A percentile compares a stretch with the other conserved stretches of the same genome.
Evolutionary conservation across 306 rosid genomes (phyloP).

Genomic region (Alnus glutinosa): DNA sequence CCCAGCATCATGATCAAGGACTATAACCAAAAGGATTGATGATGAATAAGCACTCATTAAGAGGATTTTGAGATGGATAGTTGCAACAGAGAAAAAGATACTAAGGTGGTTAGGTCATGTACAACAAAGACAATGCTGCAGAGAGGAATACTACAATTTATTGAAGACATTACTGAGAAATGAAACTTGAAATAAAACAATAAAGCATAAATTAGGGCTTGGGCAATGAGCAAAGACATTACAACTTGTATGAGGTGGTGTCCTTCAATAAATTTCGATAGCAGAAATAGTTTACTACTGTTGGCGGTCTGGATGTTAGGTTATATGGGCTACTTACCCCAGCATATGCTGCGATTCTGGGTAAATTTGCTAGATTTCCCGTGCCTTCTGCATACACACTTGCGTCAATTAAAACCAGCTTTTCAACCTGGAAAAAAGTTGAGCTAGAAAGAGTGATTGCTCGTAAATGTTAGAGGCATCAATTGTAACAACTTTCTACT

Average conservation of each 20-base stretch:
- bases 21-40: neutral
- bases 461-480: constrained; percentile 24
- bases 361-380: constrained; percentile 66
- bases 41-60: neutral
- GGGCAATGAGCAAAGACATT: neutral
- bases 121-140: constrained; percentile 11
- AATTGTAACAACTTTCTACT: constrained; percentile 3
- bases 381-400: constrained; percentile 90
- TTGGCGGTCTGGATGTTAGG: neutral
- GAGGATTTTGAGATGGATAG: neutral
- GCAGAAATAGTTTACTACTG: neutral
- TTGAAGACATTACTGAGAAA: neutral
- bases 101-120: neutral
- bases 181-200: neutral
- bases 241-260: too few relatives aligned
- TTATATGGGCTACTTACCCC: constrained; percentile 59
- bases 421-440: constrained; percentile 75
- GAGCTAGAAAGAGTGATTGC: constrained; percentile 33
- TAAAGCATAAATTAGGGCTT: neutral
- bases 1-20: neutral
- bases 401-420: constrained; percentile 86
- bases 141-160: neutral
- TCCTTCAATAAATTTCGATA: neutral
- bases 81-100: neutral
- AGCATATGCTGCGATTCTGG: constrained; percentile 67